Conservation (phyloP, 352 stramenopile species). For the Pythium rhizo-oryzae region DNA sequence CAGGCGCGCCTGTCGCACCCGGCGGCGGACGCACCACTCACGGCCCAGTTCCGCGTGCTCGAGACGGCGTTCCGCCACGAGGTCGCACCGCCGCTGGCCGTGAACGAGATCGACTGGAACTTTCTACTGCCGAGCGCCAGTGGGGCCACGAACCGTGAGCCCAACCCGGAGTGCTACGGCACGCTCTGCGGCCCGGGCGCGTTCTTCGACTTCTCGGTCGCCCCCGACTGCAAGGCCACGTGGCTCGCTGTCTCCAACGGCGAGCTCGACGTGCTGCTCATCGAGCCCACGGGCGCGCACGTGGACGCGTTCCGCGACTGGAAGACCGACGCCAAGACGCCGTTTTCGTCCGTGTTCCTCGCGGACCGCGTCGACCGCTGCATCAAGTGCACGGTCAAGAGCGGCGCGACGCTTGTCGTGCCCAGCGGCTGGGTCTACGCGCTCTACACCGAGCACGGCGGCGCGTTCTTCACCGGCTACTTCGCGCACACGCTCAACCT, state of each 20-base stretch:
- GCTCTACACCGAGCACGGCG: constrained; percentile 54
- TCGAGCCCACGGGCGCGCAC: constrained; percentile 54
- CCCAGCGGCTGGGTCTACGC: constrained; percentile 76
- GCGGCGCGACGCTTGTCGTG: constrained; percentile 54
- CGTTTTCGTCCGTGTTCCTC: constrained; percentile 54
- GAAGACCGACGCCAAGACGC: constrained; percentile 38
- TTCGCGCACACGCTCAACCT: constrained; percentile 61
- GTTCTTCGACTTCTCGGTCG: constrained; percentile 73
- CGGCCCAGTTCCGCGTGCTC: constrained; percentile 57
- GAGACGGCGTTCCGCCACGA: constrained; percentile 43
- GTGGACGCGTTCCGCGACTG: constrained; percentile 61
- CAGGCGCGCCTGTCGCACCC: constrained; percentile 27
- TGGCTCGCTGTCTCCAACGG: constrained; percentile 73
- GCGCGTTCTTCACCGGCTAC: constrained; percentile 55
- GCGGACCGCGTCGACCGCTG: constrained; percentile 70
- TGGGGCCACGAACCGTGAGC: constrained; percentile 19
- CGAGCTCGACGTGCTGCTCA: constrained; percentile 66
- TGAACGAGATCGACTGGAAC: constrained; percentile 63
- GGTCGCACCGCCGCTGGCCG: constrained; percentile 48
- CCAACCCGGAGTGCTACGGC: constrained; percentile 61
- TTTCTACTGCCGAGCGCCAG: constrained; percentile 28
- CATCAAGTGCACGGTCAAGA: constrained; percentile 63
- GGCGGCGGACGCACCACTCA: constrained; percentile 37
- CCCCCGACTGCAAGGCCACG: constrained; percentile 47
- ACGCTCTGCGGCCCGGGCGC: constrained; percentile 50